phyloP scores from a whole-genome alignment of 768 basidiomycete species.

The Agrocybe praecox region DNA sequence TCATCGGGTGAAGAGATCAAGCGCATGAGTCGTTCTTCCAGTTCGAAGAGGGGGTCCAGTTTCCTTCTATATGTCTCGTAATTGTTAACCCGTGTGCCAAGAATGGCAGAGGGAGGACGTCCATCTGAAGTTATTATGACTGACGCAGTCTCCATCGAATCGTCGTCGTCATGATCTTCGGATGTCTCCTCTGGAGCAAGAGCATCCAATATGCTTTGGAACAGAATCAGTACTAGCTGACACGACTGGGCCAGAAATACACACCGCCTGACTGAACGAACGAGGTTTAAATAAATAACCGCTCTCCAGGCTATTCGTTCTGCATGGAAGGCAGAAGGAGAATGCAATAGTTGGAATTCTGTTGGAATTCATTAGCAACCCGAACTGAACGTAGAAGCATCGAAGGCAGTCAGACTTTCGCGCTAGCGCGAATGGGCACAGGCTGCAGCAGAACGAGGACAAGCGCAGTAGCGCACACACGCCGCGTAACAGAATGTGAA shows the following conservation, averaged over 20 bases:
- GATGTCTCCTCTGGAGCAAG: slow-evolving; percentile 58
- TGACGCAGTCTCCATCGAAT: slow-evolving; percentile 51
- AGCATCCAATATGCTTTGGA: slow-evolving; percentile 69
- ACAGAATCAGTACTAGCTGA: slow-evolving; percentile 13
- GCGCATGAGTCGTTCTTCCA: slow-evolving; percentile 71
- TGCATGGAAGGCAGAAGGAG: slow-evolving; percentile 73
- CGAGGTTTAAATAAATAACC: slow-evolving; percentile 87
- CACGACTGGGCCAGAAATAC: slow-evolving; percentile 19
- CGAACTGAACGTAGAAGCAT: background rate
- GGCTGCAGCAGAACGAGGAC: background rate
- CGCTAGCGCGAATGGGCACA: background rate
- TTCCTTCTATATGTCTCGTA: slow-evolving; percentile 63
- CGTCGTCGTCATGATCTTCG: slow-evolving; percentile 61
- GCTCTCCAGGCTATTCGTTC: slow-evolving; percentile 87
- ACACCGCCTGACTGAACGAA: slow-evolving; percentile 78
- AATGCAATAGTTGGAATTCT: slow-evolving; percentile 87
- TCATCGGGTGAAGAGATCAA: slow-evolving; percentile 72
- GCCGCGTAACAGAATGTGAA: background rate
- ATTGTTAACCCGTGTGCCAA: slow-evolving; percentile 52
- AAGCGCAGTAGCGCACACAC: background rate
- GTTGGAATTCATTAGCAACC: slow-evolving; percentile 14
- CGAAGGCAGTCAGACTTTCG: background rate
- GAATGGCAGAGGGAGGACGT: slow-evolving; percentile 52
- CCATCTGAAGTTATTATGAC: slow-evolving; percentile 54
- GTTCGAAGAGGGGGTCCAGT: slow-evolving; percentile 67